These are phyloP conservation scores for Euphorbia schlechtendalii DNA, from an alignment of 441 rosid species.

Conservation along the genomic window DNA sequence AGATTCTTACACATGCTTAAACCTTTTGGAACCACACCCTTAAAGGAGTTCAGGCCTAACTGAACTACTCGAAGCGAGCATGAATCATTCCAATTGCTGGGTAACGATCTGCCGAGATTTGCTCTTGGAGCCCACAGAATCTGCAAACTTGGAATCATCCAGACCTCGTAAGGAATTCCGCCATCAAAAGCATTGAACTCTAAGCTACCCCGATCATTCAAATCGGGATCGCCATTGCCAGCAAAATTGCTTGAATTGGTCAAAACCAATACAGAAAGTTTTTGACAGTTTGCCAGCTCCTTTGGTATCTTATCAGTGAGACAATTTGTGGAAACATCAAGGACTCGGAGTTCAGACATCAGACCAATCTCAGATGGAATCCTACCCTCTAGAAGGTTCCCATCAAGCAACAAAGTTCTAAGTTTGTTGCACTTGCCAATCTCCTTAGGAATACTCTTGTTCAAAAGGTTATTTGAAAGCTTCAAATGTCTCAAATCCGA, in stretches of 20 bases:
- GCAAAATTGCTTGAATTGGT: conserved; percentile 40
- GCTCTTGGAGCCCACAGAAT: conserved; percentile 69
- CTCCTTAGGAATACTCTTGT: conserved; percentile 35
- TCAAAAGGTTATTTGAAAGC: conserved; percentile 47
- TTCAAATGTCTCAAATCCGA: conserved; percentile 42
- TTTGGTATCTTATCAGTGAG: conserved; percentile 45
- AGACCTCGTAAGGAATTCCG: conserved; percentile 38
- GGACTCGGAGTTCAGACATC: conserved; percentile 46
- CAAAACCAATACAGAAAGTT: conserved; percentile 39
- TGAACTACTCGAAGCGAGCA: conserved; percentile 54
- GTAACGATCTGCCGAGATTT: conserved; percentile 51
- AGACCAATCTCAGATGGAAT: conserved; percentile 53
- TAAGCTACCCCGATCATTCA: conserved; percentile 19
- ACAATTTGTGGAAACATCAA: conserved; percentile 65
- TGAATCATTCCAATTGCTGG: conserved; percentile 33
- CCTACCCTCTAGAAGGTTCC: conserved; percentile 45
- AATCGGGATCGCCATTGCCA: conserved; percentile 16
- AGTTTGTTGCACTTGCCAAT: conserved; percentile 46
- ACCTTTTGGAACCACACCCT: conserved; percentile 35
- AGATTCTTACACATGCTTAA: conserved; percentile 45
- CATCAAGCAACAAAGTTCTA: conserved; percentile 48
- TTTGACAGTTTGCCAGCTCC: conserved; percentile 43
- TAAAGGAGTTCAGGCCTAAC: conserved; percentile 44
- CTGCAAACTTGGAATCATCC: conserved; percentile 36
- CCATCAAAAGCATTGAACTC: conserved; percentile 61